phyloP scores from a whole-genome alignment of 306 rosid species.

The Acacia melanoxylon region DNA sequence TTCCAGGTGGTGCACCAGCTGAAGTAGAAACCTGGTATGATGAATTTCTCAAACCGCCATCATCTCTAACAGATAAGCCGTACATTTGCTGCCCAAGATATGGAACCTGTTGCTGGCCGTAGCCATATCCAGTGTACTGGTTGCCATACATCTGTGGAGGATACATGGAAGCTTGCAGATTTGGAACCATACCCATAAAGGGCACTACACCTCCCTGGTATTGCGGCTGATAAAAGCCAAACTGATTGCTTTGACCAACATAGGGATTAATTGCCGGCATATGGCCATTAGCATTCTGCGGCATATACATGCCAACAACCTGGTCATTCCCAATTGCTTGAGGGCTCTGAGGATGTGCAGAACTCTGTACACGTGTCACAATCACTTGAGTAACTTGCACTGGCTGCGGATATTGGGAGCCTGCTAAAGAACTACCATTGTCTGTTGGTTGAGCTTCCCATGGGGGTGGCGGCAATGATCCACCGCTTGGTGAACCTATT shows the following conservation, averaged over 20 bases:
- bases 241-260: conserved; percentile 59
- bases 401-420: conserved; percentile 73
- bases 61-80: conserved; percentile 70
- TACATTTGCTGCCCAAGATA: conserved; percentile 82
- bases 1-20: conserved; percentile 63
- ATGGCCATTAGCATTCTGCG: conserved; percentile 59
- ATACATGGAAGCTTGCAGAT: conserved; percentile 57
- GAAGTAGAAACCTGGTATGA: conserved; percentile 67
- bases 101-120: conserved; percentile 71
- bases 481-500: conserved; percentile 63
- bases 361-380: conserved; percentile 50
- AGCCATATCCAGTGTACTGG: conserved; percentile 66
- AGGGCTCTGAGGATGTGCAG: conserved; percentile 60
- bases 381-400: conserved; percentile 66
- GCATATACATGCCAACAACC: conserved; percentile 66
- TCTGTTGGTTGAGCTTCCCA: conserved; percentile 89
- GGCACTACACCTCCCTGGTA: conserved; percentile 50
- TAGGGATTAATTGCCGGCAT: conserved; percentile 56
- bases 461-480: conserved; percentile 94
- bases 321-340: conserved; percentile 63
- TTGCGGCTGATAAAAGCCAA: conserved; percentile 49
- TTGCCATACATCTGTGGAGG: conserved; percentile 84
- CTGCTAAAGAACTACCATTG: conserved; percentile 51
- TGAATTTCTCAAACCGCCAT: conserved; percentile 48
- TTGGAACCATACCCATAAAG: conserved; percentile 64